Evolutionary conservation across 2,329 filamentous ascomycete species (phyloP).

Genomic region (Neopestalotiopsis sp.): DNA sequence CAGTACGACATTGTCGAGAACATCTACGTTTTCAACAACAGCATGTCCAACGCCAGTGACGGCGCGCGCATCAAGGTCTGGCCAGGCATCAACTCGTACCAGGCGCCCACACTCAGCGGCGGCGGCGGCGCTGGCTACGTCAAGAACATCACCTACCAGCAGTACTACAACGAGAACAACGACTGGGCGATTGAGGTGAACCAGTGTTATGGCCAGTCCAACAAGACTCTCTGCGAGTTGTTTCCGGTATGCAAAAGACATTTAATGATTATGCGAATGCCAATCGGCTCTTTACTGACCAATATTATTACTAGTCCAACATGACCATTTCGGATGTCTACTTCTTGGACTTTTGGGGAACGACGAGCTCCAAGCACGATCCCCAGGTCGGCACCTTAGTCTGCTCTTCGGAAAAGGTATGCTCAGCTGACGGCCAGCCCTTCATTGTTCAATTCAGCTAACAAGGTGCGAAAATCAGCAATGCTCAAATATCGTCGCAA

Average conservation of each 20-base stretch:
- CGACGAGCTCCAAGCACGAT: slow-evolving; percentile 50
- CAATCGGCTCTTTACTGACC: neutral
- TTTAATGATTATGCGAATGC: too few species aligned
- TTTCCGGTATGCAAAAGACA: slow-evolving; percentile 27
- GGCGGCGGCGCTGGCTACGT: slow-evolving; percentile 67
- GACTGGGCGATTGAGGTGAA: slow-evolving; percentile 70
- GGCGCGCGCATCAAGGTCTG: slow-evolving; percentile 78
- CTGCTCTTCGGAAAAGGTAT: slow-evolving; percentile 53
- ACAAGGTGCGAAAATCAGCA: neutral
- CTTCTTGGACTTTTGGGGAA: slow-evolving; percentile 62
- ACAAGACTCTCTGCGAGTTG: slow-evolving; percentile 43
- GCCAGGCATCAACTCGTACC: slow-evolving; percentile 61
- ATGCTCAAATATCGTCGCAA: slow-evolving; percentile 18
- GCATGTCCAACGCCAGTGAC: slow-evolving; percentile 64
- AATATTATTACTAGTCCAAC: slow-evolving; percentile 25
- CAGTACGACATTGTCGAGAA: slow-evolving; percentile 73
- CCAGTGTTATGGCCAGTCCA: slow-evolving; percentile 63
- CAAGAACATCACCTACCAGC: slow-evolving; percentile 71
- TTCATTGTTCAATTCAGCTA: neutral
- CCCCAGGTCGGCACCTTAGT: slow-evolving; percentile 52
- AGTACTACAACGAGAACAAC: slow-evolving; percentile 64
- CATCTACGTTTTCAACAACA: slow-evolving; percentile 65
- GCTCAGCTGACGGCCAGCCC: slow-evolving; percentile 28
- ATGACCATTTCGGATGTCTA: slow-evolving; percentile 62
- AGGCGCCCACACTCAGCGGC: slow-evolving; percentile 67